Base-by-base conservation (phyloP, 805 yeast species). In the Ogataea parapolymorpha region DNA sequence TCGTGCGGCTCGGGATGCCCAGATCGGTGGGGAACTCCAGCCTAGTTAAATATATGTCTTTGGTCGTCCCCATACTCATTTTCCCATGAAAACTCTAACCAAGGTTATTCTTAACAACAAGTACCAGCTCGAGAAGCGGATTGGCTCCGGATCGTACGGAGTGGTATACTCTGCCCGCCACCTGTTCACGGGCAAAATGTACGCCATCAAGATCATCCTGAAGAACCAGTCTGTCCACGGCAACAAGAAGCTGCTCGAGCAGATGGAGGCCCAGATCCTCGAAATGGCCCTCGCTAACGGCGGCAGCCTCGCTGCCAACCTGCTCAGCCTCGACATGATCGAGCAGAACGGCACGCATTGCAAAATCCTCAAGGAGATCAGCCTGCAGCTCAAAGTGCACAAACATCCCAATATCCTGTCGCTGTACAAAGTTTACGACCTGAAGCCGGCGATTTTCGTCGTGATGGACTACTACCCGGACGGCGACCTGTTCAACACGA, bases 101-200 rank as follows among this genome's bases (percentile, higher is more conserved):
- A 58, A 56, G 25, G 49, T 65, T 2, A 54, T 59, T 5, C 45
- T 65, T 13, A 65, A 63, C 48, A 58, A 61, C 49, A 64, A 67
- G 18, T 67, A 66, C 48, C 66, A 64, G 42, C 62, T 77, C 52
- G 67, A 70, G 43, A 66, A 63, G 44, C 73, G 77, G 50, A 73
- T 83, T 9, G 95, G 96, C 6, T 75, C 91, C 0, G 96, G 96
- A 20, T 89, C 95, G 16, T 88, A 82, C 54, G 95, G 95, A 4
- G 69, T 83, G 24, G 91, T 88, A 6, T 86, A 83, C 66, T 69
- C 77, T 13, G 89, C 86, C 3, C 62, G 72, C 44, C 83, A 87
- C 56, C 49, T 70, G 15, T 55, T 51, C 31, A 72, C 82, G 0
- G 70, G 73, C 13, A 62, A 68, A 35, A 63, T 67, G 15, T 80